Conservation (phyloP, 768 basidiomycete genomes). For the Leucosporidium scottii region DNA sequence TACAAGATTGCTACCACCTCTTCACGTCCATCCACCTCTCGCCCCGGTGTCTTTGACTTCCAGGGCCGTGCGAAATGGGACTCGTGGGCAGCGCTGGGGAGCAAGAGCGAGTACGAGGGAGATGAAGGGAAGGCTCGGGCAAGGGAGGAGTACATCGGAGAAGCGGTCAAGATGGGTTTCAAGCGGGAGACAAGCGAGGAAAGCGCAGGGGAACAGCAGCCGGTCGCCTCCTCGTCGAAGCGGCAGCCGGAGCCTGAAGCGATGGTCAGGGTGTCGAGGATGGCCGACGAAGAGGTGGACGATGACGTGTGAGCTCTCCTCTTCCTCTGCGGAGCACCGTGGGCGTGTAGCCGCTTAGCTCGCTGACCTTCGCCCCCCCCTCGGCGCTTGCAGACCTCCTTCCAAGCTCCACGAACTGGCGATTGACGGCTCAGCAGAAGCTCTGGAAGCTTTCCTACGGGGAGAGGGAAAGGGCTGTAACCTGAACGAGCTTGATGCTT, state of each 20-base stretch:
- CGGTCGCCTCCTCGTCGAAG: not conserved
- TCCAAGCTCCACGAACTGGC: constrained; percentile 27
- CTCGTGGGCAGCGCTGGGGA: constrained; percentile 19
- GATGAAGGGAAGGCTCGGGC: constrained; percentile 2
- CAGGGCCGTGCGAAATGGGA: constrained; percentile 29
- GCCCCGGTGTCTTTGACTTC: constrained; percentile 24
- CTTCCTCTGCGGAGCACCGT: not conserved
- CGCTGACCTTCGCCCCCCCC: too few species aligned
- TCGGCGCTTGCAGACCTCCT: not conserved
- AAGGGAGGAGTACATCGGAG: not conserved
- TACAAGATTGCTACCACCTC: constrained; percentile 23
- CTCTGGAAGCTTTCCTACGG: constrained; percentile 5
- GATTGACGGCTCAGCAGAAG: constrained; percentile 2
- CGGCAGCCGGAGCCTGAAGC: constrained; percentile 11
- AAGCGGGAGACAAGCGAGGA: not conserved
- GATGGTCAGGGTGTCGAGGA: constrained; percentile 20
- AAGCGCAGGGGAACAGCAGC: not conserved
- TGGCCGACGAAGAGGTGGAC: constrained; percentile 5
- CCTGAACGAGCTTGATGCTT: constrained; percentile 22
- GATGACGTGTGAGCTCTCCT: constrained; percentile 19
- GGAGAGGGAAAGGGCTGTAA: constrained; percentile 2
- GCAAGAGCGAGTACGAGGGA: constrained; percentile 4
- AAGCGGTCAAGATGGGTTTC: not conserved
- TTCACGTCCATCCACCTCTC: not conserved
- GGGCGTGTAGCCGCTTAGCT: too few species aligned